Conservation (phyloP, 2,329 filamentous ascomycete species). For the Fonsecaea pedrosoi region DNA sequence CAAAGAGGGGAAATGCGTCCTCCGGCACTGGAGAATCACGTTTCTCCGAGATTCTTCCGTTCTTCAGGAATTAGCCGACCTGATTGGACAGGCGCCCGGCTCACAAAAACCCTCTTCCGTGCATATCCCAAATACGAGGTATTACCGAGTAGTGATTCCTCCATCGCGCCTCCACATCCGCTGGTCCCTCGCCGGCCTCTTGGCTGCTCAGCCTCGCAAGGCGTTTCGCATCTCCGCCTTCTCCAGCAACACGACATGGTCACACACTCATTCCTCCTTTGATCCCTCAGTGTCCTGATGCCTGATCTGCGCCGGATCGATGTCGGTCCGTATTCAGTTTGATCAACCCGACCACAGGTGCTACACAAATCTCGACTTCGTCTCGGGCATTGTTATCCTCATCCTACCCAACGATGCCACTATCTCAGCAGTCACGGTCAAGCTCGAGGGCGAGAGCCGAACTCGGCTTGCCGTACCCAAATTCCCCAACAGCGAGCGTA, state of each 20-base stretch:
- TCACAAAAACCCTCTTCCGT: neutral
- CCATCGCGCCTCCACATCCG: neutral
- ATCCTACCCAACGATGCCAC: slow-evolving; percentile 51
- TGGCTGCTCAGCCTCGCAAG: slow-evolving; percentile 31
- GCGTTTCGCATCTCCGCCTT: slow-evolving; percentile 13
- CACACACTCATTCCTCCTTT: slow-evolving; percentile 8
- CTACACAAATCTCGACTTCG: slow-evolving; percentile 58
- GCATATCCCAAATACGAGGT: too few relatives aligned
- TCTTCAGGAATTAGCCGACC: neutral
- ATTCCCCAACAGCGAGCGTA: slow-evolving; percentile 50
- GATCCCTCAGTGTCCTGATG: slow-evolving; percentile 30
- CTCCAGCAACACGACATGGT: slow-evolving; percentile 11
- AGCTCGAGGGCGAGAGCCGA: slow-evolving; percentile 58
- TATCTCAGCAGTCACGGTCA: slow-evolving; percentile 55
- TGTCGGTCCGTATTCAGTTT: slow-evolving; percentile 55
- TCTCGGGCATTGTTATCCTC: slow-evolving; percentile 55
- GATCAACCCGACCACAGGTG: slow-evolving; percentile 50
- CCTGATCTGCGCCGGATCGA: slow-evolving; percentile 39
- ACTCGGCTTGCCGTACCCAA: slow-evolving; percentile 52
- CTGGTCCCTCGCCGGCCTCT: neutral
- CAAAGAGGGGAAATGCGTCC: neutral
- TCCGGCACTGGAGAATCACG: neutral
- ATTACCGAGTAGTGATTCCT: neutral
- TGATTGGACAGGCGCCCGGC: neutral
- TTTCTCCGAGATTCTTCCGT: neutral